Evolutionary conservation across 2,329 filamentous ascomycete species (phyloP).

Genomic region (Coleophoma crateriformis): DNA sequence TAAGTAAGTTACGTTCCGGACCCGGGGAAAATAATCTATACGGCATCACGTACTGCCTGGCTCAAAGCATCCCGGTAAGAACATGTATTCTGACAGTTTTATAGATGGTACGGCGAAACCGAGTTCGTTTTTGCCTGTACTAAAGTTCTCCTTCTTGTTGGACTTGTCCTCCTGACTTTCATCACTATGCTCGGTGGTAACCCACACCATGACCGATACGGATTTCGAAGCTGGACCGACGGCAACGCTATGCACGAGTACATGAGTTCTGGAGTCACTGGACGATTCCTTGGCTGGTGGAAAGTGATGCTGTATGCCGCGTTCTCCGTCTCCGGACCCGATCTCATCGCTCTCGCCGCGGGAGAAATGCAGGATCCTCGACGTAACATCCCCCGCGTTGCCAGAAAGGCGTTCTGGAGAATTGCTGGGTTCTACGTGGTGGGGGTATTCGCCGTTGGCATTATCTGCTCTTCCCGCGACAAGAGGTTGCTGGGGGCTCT

Average conservation of each 20-base stretch:
- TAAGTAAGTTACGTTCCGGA: conserved; percentile 41
- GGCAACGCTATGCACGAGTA: conserved; percentile 61
- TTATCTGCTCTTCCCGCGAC: conserved; percentile 35
- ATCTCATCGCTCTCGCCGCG: conserved; percentile 46
- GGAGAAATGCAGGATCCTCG: conserved; percentile 47
- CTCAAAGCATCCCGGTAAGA: too few relatives aligned
- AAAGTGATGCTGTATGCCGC: conserved; percentile 15
- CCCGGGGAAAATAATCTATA: conserved; percentile 40
- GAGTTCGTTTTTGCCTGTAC: conserved; percentile 57
- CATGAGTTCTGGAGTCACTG: conserved; percentile 47
- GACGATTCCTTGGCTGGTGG: conserved; percentile 46
- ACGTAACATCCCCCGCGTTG: conserved; percentile 43
- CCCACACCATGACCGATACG: conserved; percentile 41
- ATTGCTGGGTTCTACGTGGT: conserved; percentile 48
- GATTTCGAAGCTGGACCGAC: conserved; percentile 53
- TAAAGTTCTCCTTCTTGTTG: conserved; percentile 54
- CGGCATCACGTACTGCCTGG: too few relatives aligned
- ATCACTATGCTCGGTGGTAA: conserved; percentile 53
- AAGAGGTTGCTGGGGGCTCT: conserved; percentile 27
- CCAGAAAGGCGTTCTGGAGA: conserved; percentile 41
- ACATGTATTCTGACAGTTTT: background rate
- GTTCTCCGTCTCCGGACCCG: conserved; percentile 20
- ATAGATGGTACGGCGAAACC: conserved; percentile 45
- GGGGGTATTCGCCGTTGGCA: conserved; percentile 35
- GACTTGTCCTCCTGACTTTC: conserved; percentile 48